Conservation (phyloP, 83 land plant genomes). For the Thuja plicata region DNA sequence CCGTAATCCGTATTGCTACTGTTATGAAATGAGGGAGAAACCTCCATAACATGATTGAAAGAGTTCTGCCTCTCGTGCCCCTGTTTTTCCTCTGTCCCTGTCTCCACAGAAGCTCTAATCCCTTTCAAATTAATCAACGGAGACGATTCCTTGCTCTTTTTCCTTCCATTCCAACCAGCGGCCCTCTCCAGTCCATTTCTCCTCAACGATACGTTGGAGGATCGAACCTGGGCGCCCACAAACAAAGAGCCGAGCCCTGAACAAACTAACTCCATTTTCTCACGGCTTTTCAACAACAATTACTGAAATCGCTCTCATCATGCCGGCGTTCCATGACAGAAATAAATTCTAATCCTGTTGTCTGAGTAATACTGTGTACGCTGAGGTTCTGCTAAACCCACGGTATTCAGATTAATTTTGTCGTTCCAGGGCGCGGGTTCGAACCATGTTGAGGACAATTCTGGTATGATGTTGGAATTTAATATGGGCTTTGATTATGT, state of each 20-base stretch:
- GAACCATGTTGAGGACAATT: too few species aligned
- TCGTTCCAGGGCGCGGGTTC: too few species aligned
- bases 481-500: too few species aligned
- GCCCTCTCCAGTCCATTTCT: not conserved
- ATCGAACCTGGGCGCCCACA: not conserved
- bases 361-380: too few species aligned
- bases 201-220: not conserved
- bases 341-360: too few species aligned
- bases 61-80: not conserved
- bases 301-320: not conserved
- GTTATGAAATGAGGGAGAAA: constrained; percentile 15
- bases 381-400: too few species aligned
- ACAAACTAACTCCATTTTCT: not conserved
- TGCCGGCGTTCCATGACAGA: not conserved
- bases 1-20: constrained; percentile 32
- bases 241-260: not conserved
- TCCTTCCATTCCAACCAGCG: not conserved
- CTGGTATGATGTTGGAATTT: too few species aligned
- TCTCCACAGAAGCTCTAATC: not conserved
- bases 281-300: not conserved
- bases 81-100: not conserved
- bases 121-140: not conserved
- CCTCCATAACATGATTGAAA: not conserved
- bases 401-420: too few species aligned
- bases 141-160: not conserved